Evolutionary conservation across 805 yeast species (phyloP).

Genomic region (Yarrowia porcina): DNA sequence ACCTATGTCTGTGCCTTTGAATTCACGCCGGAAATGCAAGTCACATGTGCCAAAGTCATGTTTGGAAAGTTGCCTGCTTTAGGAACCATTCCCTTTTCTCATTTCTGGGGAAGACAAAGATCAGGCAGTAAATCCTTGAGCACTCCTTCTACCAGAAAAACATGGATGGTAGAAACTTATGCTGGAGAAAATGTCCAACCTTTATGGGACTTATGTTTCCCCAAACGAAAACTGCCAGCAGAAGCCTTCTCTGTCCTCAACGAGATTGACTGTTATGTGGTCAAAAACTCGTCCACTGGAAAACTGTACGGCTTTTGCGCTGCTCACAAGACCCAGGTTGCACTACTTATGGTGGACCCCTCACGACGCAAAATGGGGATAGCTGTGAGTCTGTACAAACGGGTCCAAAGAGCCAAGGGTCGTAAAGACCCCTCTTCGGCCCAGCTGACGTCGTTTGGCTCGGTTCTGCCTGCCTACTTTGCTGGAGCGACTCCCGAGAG

Average conservation of each 20-base stretch:
- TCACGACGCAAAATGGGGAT: conserved; percentile 53
- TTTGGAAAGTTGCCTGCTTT: conserved; percentile 53
- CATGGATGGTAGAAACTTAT: conserved; percentile 11
- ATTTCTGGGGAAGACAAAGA: conserved; percentile 8
- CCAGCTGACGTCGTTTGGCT: conserved; percentile 10
- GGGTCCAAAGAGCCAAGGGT: conserved; percentile 42
- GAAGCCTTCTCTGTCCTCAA: neutral
- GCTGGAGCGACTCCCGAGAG: conserved; percentile 13
- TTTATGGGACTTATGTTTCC: conserved; percentile 8
- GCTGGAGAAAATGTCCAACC: conserved; percentile 2
- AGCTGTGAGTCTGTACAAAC: conserved; percentile 51
- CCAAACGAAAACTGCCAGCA: conserved; percentile 1
- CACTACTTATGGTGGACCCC: conserved; percentile 51
- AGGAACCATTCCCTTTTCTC: conserved; percentile 48
- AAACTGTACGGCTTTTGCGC: conserved; percentile 51
- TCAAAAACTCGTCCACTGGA: conserved; percentile 45
- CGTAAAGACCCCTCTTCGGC: conserved; percentile 8
- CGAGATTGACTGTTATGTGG: conserved; percentile 4
- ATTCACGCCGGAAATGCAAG: conserved; percentile 52
- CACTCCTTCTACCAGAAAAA: neutral
- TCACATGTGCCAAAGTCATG: conserved; percentile 49
- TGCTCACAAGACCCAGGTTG: conserved; percentile 33
- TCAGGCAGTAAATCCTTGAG: neutral
- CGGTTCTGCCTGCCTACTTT: neutral
- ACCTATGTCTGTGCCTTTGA: conserved; percentile 61